Evolutionary conservation across 805 yeast species (phyloP).

Genomic region (Komagataella populi): DNA sequence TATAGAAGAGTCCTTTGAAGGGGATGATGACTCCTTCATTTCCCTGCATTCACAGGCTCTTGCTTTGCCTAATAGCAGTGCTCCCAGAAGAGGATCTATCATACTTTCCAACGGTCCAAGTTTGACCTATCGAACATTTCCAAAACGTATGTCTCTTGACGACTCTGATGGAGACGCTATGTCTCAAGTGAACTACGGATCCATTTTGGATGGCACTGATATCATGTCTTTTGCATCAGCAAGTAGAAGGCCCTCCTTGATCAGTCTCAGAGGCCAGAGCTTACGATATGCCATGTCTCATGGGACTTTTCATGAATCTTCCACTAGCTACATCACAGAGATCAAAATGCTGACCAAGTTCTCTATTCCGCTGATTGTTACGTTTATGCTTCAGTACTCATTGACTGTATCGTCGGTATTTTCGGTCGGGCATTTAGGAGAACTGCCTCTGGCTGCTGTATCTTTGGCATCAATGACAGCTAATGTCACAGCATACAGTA

Average conservation of each 20-base stretch:
- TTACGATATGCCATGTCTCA: conserved; percentile 2
- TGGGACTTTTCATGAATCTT: conserved; percentile 24
- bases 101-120: not conserved
- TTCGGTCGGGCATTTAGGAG: conserved; percentile 64
- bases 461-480: conserved; percentile 69
- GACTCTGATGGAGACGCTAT: not conserved
- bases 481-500: conserved; percentile 60
- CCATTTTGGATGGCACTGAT: not conserved
- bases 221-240: not conserved
- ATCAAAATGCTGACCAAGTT: conserved; percentile 22
- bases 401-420: conserved; percentile 67
- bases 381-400: conserved; percentile 60
- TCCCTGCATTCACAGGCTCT: not conserved
- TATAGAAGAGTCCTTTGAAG: not conserved
- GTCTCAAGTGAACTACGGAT: not conserved
- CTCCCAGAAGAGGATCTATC: conserved; percentile 3
- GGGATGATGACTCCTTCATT: not conserved
- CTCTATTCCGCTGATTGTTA: conserved; percentile 46
- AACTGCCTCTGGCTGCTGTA: conserved; percentile 61
- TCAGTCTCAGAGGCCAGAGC: not conserved
- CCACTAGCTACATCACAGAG: conserved; percentile 26
- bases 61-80: conserved; percentile 1
- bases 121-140: not conserved
- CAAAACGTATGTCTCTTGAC: not conserved
- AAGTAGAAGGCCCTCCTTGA: not conserved